These are phyloP conservation scores for Helotiales sp. DNA, from an alignment of 2,329 filamentous ascomycete genomes.

Conservation along the genomic window DNA sequence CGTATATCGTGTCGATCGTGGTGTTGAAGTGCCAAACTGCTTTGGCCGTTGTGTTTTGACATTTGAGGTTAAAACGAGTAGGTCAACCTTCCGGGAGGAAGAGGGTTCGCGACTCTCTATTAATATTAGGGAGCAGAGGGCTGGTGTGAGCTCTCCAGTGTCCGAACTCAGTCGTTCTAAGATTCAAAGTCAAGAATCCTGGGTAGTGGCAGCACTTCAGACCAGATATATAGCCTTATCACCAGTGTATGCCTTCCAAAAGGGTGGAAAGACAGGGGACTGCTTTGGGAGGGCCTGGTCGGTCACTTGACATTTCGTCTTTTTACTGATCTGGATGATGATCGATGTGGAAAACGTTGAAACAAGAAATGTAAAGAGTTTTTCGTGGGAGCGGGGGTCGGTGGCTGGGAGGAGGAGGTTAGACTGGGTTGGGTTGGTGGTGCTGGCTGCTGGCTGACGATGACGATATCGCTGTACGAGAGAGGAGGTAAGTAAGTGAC, in stretches of 20 bases:
- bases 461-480: too few species aligned
- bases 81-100: not conserved
- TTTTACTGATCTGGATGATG: not conserved
- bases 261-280: not conserved
- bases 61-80: not conserved
- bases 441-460: too few species aligned
- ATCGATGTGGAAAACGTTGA: not conserved
- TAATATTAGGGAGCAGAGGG: not conserved
- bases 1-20: too few species aligned
- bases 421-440: too few species aligned
- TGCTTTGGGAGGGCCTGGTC: not conserved
- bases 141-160: not conserved
- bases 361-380: not conserved
- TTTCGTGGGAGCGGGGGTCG: too few species aligned
- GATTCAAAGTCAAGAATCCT: not conserved
- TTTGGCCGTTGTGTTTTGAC: too few species aligned
- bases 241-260: not conserved
- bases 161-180: not conserved
- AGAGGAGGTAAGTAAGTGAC: too few species aligned
- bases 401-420: too few species aligned
- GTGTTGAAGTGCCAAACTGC: too few species aligned
- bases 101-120: not conserved
- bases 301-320: not conserved
- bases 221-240: not conserved
- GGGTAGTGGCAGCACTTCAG: not conserved